These are phyloP conservation scores for Malassezia equina DNA, from an alignment of 1,284 basidiomycete genomes.

Conservation along the genomic window DNA sequence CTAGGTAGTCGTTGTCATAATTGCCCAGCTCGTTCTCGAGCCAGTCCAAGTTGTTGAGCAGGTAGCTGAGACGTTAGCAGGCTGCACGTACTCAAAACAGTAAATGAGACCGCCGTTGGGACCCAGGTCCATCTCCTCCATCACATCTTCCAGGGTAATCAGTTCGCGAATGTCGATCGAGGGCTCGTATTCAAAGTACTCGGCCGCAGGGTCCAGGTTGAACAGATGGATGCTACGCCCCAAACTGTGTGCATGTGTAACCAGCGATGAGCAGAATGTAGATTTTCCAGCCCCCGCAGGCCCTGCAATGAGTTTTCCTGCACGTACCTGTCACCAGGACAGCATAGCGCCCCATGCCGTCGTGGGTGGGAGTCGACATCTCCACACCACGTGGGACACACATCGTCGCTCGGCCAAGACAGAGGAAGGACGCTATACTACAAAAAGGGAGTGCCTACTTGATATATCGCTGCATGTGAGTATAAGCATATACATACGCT, in stretches of 20 bases:
- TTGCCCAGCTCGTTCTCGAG: constrained; percentile 85
- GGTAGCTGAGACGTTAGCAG: constrained; percentile 58
- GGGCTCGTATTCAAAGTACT: constrained; percentile 85
- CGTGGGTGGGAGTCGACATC: background rate
- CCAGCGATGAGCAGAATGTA: constrained; percentile 77
- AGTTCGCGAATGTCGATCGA: constrained; percentile 89
- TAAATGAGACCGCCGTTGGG: constrained; percentile 96
- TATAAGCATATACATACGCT: constrained; percentile 16
- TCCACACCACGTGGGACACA: background rate
- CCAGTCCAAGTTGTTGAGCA: constrained; percentile 96
- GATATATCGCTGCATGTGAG: constrained; percentile 26
- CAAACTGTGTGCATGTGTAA: constrained; percentile 77
- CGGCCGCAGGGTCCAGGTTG: constrained; percentile 93
- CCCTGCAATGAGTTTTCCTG: constrained; percentile 51
- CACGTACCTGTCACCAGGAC: constrained; percentile 25
- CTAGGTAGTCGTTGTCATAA: constrained; percentile 91
- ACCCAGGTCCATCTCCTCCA: constrained; percentile 87
- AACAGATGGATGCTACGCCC: constrained; percentile 82
- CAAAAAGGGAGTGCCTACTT: constrained; percentile 17
- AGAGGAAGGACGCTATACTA: background rate
- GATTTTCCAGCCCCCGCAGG: constrained; percentile 97
- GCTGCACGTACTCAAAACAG: constrained; percentile 77
- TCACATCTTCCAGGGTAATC: constrained; percentile 86
- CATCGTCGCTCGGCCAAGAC: background rate
- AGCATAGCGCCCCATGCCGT: constrained; percentile 34